These are phyloP conservation scores for Forsythia suspensa DNA, from an alignment of 257 asterid genomes.

Conservation along the genomic window DNA sequence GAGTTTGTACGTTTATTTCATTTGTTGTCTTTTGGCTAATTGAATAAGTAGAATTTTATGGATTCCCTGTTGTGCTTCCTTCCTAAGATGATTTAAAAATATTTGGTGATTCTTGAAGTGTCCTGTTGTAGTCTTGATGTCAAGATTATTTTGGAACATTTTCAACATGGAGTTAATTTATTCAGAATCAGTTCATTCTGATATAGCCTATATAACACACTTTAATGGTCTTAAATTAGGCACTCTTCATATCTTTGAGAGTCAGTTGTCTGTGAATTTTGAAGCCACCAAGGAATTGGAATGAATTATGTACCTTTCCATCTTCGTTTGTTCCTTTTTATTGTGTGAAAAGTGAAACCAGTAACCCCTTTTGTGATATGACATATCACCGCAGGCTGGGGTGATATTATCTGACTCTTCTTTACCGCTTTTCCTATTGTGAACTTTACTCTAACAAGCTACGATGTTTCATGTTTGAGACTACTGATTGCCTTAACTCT, in stretches of 20 bases:
- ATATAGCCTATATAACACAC: neutral
- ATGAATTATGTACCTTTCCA: neutral
- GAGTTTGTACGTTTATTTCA: neutral
- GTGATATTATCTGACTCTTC: neutral
- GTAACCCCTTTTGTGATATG: neutral
- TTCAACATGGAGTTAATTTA: neutral
- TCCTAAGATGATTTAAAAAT: neutral
- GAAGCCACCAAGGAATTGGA: neutral
- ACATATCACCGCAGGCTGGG: neutral
- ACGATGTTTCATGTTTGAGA: neutral
- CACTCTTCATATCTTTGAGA: neutral
- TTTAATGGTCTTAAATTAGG: neutral
- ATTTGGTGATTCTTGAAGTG: neutral
- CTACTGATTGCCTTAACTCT: neutral
- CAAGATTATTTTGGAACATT: neutral
- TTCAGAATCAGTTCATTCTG: neutral
- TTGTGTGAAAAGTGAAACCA: neutral
- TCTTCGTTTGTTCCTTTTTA: neutral
- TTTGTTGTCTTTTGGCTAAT: neutral
- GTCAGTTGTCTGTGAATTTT: neutral
- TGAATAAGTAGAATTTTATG: neutral
- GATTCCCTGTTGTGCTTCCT: neutral
- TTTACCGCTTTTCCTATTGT: neutral
- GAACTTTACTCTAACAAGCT: neutral
- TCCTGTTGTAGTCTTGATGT: neutral